Conservation (phyloP, 805 yeast genomes). For the Kregervanrija pseudodelftensis region DNA sequence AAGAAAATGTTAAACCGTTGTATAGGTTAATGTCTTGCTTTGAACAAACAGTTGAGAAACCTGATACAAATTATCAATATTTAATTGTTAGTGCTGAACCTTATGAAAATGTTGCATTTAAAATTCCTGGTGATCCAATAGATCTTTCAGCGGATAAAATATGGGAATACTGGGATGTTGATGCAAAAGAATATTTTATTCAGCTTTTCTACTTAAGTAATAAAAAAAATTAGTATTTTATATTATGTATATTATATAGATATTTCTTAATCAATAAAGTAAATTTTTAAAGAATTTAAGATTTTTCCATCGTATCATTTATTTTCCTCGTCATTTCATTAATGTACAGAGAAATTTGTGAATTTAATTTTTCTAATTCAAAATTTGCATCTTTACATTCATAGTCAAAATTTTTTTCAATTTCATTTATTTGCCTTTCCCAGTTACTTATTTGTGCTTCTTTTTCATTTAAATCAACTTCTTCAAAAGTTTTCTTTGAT, state of each 20-base stretch:
- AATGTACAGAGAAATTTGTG: constrained; percentile 48
- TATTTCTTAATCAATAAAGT: too few relatives aligned
- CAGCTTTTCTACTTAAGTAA: constrained; percentile 53
- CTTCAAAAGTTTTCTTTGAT: constrained; percentile 40
- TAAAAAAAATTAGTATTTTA: constrained; percentile 3
- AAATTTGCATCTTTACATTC: constrained; percentile 48
- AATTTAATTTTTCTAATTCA: constrained; percentile 48
- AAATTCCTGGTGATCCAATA: constrained; percentile 57
- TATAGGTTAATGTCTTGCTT: constrained; percentile 72
- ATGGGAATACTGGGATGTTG: constrained; percentile 73
- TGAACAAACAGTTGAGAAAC: constrained; percentile 48
- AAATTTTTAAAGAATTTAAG: background rate
- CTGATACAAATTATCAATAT: constrained; percentile 53
- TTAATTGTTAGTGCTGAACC: constrained; percentile 85
- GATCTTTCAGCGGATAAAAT: constrained; percentile 35
- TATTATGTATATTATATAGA: constrained; percentile 9
- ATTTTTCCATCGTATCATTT: constrained; percentile 4
- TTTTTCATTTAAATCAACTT: constrained; percentile 41
- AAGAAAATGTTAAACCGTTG: constrained; percentile 43
- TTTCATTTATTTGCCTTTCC: constrained; percentile 27
- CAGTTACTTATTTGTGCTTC: constrained; percentile 38
- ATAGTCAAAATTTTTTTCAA: constrained; percentile 38
- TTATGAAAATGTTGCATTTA: constrained; percentile 71
- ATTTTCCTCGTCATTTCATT: constrained; percentile 39
- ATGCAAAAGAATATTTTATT: constrained; percentile 57